These are phyloP conservation scores for Magnaporthiopsis incrustans DNA, from an alignment of 2,329 filamentous ascomycete species.

Conservation along the genomic window DNA sequence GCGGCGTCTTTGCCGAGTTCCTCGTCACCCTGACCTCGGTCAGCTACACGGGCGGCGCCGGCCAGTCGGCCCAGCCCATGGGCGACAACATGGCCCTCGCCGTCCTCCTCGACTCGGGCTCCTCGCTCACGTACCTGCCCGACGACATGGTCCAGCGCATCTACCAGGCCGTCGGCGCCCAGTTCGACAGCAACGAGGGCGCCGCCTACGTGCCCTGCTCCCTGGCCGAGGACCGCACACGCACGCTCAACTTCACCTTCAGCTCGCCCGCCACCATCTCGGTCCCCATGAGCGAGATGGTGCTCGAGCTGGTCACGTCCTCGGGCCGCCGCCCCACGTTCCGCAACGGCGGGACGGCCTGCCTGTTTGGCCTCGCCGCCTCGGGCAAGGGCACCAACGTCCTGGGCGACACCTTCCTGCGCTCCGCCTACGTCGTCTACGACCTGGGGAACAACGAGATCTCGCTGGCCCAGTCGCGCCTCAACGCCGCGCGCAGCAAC, in stretches of 20 bases:
- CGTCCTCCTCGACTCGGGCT: constrained; percentile 65
- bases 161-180: constrained; percentile 49
- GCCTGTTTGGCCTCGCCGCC: constrained; percentile 60
- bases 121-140: constrained; percentile 60
- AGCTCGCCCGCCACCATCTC: constrained; percentile 38
- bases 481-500: constrained; percentile 43
- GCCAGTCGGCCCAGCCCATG: constrained; percentile 28
- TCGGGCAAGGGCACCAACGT: constrained; percentile 48
- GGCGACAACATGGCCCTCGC: constrained; percentile 42
- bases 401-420: constrained; percentile 66
- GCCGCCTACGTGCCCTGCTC: constrained; percentile 56
- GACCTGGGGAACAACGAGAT: constrained; percentile 66
- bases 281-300: constrained; percentile 51
- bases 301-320: constrained; percentile 42
- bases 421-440: constrained; percentile 69
- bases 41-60: constrained; percentile 24
- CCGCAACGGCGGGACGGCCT: constrained; percentile 45
- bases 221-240: constrained; percentile 28
- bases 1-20: constrained; percentile 51
- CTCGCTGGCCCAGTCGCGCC: constrained; percentile 59
- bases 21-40: constrained; percentile 61
- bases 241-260: constrained; percentile 46
- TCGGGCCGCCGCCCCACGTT: constrained; percentile 42
- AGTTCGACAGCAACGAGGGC: constrained; percentile 43
- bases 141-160: constrained; percentile 44